Evolutionary conservation across 106 monocot species (phyloP), one percentile per base, ranked within the genome.

Genomic region (Acorus gramineus): DNA sequence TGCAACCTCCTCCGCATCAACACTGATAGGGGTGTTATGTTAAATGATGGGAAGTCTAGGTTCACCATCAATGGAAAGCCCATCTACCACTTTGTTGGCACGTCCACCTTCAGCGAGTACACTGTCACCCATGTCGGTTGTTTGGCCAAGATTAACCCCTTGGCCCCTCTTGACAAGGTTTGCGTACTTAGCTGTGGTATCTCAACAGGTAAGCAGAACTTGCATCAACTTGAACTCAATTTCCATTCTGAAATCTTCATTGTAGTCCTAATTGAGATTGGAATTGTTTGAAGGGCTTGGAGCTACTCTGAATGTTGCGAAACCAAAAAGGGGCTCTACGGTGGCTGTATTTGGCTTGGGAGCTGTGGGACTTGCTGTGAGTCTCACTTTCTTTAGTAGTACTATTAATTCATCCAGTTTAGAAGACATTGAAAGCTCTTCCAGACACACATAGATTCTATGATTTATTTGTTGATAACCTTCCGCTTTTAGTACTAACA

Each of bases 81-180:
- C 56, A 81, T 88, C 49, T 84, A 66, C 59, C 82, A 89, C 69
- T 89, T 82, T 49, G 46, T 85, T 0, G 89, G 81, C 7, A 85
- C 82, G 44, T 89, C 82, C 53, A 89, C 82, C 4, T 89, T 82
- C 77, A 82, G 78, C 47, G 84, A 89, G 66, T 89, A 82, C 76
- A 89, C 84, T 3, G 89, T 89, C 2, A 12, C 79, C 1, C 84
- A 89, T 71, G 73, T 62, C 4, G 84, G 84, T 5, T 84, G 81
- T 53, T 46, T 84, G 2, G 84, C 79, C 2, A 85, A 84, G 77
- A 82, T 82, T 64, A 82, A 84, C 65, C 81, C 89, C 1, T 5
- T 7, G 53, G 89, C 89, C 52, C 89, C 89, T 42, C 85, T 89
- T 2, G 89, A 85, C 52, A 89, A 82, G 66, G 89, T 89, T 13